These are phyloP conservation scores for Metschnikowia picachoensis DNA, from an alignment of 805 yeast genomes.

Conservation along the genomic window DNA sequence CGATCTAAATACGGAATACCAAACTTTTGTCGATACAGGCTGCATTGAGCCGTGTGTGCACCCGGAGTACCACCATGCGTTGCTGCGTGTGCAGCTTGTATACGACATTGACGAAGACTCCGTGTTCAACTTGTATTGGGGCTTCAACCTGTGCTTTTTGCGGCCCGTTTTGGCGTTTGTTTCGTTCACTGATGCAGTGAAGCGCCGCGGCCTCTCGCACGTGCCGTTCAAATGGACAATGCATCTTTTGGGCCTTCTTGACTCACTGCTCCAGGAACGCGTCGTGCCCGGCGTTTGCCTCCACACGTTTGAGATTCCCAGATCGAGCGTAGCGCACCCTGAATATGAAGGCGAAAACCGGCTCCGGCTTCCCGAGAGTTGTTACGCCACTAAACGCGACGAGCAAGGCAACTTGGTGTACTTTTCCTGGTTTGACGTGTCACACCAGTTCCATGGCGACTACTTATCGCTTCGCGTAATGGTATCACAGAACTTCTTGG, in stretches of 20 bases:
- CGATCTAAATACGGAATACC: conserved; percentile 9
- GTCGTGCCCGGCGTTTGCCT: conserved; percentile 25
- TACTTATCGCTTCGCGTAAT: conserved; percentile 12
- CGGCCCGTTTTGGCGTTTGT: conserved; percentile 25
- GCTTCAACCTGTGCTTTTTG: conserved; percentile 28
- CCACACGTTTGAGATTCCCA: conserved; percentile 24
- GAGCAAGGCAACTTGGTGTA: conserved; percentile 2
- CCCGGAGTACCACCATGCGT: conserved; percentile 31
- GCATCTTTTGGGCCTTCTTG: conserved; percentile 13
- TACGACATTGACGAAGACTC: conserved; percentile 11
- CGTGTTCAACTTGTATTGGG: conserved; percentile 33
- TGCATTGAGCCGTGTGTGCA: conserved; percentile 22
- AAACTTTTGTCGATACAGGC: conserved; percentile 31
- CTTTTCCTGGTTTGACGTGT: conserved; percentile 18
- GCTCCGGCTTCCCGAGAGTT: conserved; percentile 9
- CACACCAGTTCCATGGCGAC: conserved; percentile 14
- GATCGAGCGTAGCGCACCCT: conserved; percentile 28
- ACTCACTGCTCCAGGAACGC: conserved; percentile 18
- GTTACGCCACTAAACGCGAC: conserved; percentile 7
- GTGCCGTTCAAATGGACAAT: conserved; percentile 18
- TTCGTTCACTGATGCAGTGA: conserved; percentile 21
- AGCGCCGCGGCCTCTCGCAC: conserved; percentile 17
- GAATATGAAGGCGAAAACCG: conserved; percentile 14
- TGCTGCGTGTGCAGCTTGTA: conserved; percentile 26
- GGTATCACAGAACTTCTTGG: conserved; percentile 12